Conservation (phyloP, 2,329 filamentous ascomycete genomes). For the Fusarium sp. region DNA sequence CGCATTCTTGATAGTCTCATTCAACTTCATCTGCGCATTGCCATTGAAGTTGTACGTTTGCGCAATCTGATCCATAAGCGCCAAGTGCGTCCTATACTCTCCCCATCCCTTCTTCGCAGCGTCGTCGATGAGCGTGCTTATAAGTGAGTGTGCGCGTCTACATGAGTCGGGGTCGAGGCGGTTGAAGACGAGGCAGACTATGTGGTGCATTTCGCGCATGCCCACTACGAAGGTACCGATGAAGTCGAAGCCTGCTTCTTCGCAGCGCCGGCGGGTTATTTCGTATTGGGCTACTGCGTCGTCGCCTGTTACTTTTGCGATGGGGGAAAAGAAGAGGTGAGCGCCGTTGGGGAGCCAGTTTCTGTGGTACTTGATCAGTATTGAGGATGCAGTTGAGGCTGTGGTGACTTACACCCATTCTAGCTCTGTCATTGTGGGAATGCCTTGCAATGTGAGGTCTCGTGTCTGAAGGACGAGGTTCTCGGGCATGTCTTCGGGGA, state of each 20-base stretch:
- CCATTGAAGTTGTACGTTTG: slow-evolving; percentile 36
- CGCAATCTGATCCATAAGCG: slow-evolving; percentile 34
- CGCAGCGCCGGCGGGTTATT: slow-evolving; percentile 18
- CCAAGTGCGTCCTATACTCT: slow-evolving; percentile 37
- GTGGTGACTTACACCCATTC: slow-evolving; percentile 35
- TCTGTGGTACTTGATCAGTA: not conserved
- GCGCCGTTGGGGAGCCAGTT: slow-evolving; percentile 40
- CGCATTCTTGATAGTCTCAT: slow-evolving; percentile 21
- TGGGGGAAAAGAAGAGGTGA: slow-evolving; percentile 41
- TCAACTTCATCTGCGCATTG: slow-evolving; percentile 31
- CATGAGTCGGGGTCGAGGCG: slow-evolving; percentile 23
- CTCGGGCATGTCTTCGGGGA: slow-evolving; percentile 36
- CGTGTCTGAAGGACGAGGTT: slow-evolving; percentile 34
- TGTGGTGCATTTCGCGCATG: slow-evolving; percentile 38
- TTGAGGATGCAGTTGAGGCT: accelerated
- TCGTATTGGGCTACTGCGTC: slow-evolving; percentile 32
- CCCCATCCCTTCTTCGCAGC: slow-evolving; percentile 31
- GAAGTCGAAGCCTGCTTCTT: slow-evolving; percentile 39
- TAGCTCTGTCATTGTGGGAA: slow-evolving; percentile 34
- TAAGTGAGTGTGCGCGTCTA: slow-evolving; percentile 18
- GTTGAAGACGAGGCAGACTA: slow-evolving; percentile 36
- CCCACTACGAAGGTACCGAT: slow-evolving; percentile 36
- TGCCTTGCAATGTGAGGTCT: slow-evolving; percentile 29
- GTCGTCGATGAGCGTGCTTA: slow-evolving; percentile 25
- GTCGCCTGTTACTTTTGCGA: slow-evolving; percentile 37